Conservation (phyloP, 2,329 filamentous ascomycete species). For the Cladophialophora chaetospira region DNA sequence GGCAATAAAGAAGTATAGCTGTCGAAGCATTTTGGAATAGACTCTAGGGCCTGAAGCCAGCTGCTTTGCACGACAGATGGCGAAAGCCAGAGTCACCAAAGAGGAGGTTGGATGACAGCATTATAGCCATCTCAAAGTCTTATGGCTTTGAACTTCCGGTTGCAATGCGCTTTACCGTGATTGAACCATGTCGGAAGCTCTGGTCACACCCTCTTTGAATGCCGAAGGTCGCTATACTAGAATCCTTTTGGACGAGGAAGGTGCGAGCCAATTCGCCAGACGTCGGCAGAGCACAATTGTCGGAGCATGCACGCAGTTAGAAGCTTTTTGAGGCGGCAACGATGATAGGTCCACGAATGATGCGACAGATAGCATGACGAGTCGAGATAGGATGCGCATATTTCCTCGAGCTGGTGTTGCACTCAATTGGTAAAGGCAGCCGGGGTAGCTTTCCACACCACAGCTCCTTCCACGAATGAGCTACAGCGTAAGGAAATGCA, state of each 20-base stretch:
- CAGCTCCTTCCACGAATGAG: background rate
- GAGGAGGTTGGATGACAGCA: background rate
- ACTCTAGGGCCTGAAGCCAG: background rate
- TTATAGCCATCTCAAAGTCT: background rate
- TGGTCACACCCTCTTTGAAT: background rate
- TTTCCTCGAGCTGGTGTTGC: background rate
- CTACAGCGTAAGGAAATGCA: background rate
- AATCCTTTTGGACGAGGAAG: background rate
- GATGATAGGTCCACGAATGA: slow-evolving; percentile 7
- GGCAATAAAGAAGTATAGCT: background rate
- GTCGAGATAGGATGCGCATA: slow-evolving; percentile 12
- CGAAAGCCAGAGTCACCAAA: background rate
- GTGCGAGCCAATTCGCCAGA: background rate
- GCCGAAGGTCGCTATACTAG: background rate
- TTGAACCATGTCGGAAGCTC: background rate
- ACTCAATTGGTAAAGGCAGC: background rate
- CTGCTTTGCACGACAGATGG: background rate
- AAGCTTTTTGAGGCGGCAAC: background rate
- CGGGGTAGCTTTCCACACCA: background rate
- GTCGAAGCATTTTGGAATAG: background rate
- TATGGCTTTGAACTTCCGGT: background rate
- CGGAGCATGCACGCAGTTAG: background rate
- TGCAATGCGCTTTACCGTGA: slow-evolving; percentile 1
- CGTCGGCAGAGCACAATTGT: background rate
- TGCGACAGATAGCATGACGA: slow-evolving; percentile 11